Evolutionary conservation across 2,329 filamentous ascomycete genomes (phyloP).

Genomic region (Paecilomyces sp.): DNA sequence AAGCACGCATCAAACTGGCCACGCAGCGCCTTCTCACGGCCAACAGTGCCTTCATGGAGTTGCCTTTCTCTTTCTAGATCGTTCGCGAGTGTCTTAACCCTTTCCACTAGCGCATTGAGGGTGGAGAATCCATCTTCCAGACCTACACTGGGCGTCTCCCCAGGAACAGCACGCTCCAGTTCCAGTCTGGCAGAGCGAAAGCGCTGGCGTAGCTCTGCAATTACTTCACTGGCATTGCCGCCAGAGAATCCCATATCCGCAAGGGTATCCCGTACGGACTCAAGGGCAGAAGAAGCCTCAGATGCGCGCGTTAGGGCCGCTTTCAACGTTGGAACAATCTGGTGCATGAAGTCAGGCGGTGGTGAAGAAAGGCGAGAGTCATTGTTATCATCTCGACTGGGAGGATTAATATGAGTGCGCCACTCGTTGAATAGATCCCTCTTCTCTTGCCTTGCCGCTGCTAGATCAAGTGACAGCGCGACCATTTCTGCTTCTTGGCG

Average conservation of each 20-base stretch:
- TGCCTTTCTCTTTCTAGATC: constrained; percentile 25
- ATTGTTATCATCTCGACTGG: constrained; percentile 14
- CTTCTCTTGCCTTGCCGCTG: constrained; percentile 33
- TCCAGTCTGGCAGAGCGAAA: constrained; percentile 38
- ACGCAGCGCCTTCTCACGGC: constrained; percentile 34
- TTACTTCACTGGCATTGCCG: constrained; percentile 19
- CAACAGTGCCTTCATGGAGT: constrained; percentile 24
- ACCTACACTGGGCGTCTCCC: constrained; percentile 32
- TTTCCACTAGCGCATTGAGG: constrained; percentile 32
- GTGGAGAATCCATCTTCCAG: constrained; percentile 33
- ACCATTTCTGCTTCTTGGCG: constrained; percentile 18
- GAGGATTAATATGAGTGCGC: constrained; percentile 19
- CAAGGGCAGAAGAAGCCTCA: constrained; percentile 29
- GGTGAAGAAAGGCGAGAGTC: constrained; percentile 23
- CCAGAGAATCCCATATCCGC: constrained; percentile 33
- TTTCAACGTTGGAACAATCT: constrained; percentile 29
- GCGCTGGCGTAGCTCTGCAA: constrained; percentile 28
- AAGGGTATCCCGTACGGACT: constrained; percentile 28
- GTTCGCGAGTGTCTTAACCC: constrained; percentile 27
- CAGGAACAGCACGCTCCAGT: constrained; percentile 37
- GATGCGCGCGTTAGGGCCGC: constrained; percentile 29
- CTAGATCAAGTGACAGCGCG: constrained; percentile 29
- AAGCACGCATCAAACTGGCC: constrained; percentile 39
- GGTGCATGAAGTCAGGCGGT: constrained; percentile 31
- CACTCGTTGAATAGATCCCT: constrained; percentile 32